Percentiles rank a stretch among this genome's conserved stretches.
phyloP scores from a whole-genome alignment of 2,329 filamentous ascomycete species.

The Botrytis aclada region DNA sequence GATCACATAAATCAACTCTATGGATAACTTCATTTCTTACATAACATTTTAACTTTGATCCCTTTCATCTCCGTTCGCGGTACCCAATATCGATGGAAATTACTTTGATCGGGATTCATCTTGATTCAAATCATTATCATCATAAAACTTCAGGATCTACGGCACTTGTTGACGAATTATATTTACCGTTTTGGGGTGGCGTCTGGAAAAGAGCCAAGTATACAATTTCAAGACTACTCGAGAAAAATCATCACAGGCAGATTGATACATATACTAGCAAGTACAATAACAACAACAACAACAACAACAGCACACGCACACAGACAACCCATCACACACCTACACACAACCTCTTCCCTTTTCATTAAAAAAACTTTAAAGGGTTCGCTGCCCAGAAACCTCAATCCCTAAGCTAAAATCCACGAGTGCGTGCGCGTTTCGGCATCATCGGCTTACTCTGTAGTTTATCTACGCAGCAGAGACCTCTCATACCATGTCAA shows the following conservation, averaged over 20 bases:
- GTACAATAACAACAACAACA: no score
- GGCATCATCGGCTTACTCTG: background rate
- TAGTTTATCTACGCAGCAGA: background rate
- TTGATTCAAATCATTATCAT: background rate
- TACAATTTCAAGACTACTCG: background rate
- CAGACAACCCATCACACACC: background rate
- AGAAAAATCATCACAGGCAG: background rate
- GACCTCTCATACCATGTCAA: background rate
- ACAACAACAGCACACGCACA: no score
- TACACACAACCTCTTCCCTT: background rate
- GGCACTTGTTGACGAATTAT: background rate
- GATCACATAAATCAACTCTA: background rate
- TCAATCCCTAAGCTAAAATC: background rate
- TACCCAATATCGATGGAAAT: background rate
- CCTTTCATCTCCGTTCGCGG: background rate
- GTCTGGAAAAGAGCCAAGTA: background rate
- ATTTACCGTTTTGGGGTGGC: background rate
- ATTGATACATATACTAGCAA: background rate
- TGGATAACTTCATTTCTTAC: background rate
- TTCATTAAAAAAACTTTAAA: background rate
- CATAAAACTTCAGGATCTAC: background rate
- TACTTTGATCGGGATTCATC: background rate
- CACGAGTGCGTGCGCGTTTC: background rate
- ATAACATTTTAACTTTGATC: background rate
- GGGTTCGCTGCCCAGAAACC: background rate